Evolutionary conservation across 1,139 yeast species (phyloP), one percentile per base, ranked within the genome.

Genomic region (Sugiyamaella grinbergsii): DNA sequence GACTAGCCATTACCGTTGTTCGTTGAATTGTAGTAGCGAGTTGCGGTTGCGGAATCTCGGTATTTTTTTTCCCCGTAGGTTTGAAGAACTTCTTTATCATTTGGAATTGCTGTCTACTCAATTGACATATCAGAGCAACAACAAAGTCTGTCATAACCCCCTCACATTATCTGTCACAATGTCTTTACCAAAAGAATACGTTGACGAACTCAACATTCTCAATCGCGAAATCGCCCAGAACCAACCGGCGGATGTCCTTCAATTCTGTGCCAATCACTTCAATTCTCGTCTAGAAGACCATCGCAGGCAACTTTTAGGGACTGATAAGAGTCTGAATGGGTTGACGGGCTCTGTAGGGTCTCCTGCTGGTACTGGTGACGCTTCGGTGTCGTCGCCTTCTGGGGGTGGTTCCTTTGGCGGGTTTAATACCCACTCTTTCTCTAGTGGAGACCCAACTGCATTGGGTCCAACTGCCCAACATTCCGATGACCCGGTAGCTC

Each of bases 221-320:
- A 83, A 82, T 67, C 77, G 75, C 62, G 88, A 83, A 65, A 74
- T 85, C 55, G 72, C 75, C 49, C 72, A 77, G 49, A 79, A 81
- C 61, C 79, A 82, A 60, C 95, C 95, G 1, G 67, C 73, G 16
- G 91, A 85, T 64, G 73, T 85, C 26, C 68, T 85, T 55, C 91
- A 85, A 65, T 86, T 85, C 69, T 83, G 91, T 62, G 85, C 87
- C 55, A 79, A 82, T 65, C 83, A 82, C 68, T 85, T 85, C 71
- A 78, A 78, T 62, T 66, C 75, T 47, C 79, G 82, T 57, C 71
- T 85, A 54, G 44, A 38, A 26, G 32, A 32, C 13, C 20, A 13
- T 24, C 44, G 50, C n/a, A 33, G 34, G 26, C 31, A 32, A 16
- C 15, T 38, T 28, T 34, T 33, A 28, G 16, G 33, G 22, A 24